A percentile compares a stretch with the other conserved stretches of the same genome.
These are phyloP conservation scores for Clarireedia homoeocarpa DNA, from an alignment of 2,329 filamentous ascomycete species.

Conservation along the genomic window DNA sequence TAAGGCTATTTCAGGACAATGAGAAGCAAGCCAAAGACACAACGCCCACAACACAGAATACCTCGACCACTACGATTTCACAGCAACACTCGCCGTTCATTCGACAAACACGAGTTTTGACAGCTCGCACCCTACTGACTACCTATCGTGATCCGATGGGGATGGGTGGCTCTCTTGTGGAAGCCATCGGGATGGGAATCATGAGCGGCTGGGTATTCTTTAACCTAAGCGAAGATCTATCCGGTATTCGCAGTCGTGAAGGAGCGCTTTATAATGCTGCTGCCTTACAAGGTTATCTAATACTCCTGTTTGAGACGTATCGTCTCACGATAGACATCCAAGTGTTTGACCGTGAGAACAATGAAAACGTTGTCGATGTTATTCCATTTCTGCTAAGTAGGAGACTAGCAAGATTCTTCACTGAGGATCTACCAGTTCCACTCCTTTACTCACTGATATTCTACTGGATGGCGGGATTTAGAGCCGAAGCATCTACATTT, in stretches of 20 bases:
- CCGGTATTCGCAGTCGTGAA: constrained; percentile 66
- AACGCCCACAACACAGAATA: not conserved
- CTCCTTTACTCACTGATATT: constrained; percentile 63
- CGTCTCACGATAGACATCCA: constrained; percentile 67
- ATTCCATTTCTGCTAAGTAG: constrained; percentile 63
- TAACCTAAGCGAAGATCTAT: constrained; percentile 53
- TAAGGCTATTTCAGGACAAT: constrained; percentile 15
- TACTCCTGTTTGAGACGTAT: constrained; percentile 69
- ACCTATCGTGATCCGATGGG: constrained; percentile 73
- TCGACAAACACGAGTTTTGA: constrained; percentile 59
- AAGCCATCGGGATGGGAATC: constrained; percentile 63
- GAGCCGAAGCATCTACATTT: constrained; percentile 54
- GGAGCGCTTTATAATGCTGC: constrained; percentile 66
- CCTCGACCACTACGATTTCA: constrained; percentile 22
- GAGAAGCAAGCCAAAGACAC: constrained; percentile 6
- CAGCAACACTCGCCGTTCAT: constrained; percentile 44
- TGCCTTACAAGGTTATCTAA: constrained; percentile 67
- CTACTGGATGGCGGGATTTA: constrained; percentile 74
- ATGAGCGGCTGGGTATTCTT: constrained; percentile 69
- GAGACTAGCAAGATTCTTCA: constrained; percentile 57
- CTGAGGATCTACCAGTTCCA: constrained; percentile 67
- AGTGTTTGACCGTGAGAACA: constrained; percentile 67
- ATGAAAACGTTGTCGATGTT: constrained; percentile 64
- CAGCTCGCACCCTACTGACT: constrained; percentile 59
- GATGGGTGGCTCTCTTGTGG: constrained; percentile 60